A percentile compares a stretch with the other conserved stretches of the same genome.
phyloP scores from a whole-genome alignment of 257 asterid genomes.

The Avicennia marina region DNA sequence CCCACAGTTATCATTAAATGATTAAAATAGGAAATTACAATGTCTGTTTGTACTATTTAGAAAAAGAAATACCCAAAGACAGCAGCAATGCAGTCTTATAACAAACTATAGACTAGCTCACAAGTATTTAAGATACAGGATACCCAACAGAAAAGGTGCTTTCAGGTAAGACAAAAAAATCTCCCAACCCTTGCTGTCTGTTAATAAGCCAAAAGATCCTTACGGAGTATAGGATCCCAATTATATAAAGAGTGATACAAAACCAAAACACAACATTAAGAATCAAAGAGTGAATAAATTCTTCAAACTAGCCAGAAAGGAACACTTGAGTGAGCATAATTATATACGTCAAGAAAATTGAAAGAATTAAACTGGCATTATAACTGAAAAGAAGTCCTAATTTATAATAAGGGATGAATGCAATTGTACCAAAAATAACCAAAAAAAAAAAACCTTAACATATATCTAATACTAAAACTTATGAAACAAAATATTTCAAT shows the following conservation, averaged over 20 bases:
- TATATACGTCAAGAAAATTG: no score
- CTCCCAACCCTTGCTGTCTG: no score
- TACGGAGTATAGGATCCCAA: neutral
- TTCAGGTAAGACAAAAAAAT: no score
- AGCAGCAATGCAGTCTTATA: neutral
- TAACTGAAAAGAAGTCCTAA: no score
- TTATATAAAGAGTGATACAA: neutral
- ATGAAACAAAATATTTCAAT: no score
- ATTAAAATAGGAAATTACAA: neutral
- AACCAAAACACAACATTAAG: neutral
- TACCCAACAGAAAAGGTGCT: neutral
- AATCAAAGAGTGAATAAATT: neutral
- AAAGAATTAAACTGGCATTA: no score
- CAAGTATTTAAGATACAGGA: neutral
- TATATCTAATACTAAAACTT: no score
- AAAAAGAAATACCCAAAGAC: neutral
- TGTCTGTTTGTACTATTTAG: neutral
- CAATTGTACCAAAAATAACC: no score
- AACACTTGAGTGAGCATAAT: no score
- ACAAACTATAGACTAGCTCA: neutral
- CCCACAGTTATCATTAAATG: no score
- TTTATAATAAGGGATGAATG: no score
- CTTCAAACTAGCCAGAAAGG: slow-evolving; percentile 2
- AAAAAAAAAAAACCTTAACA: no score
- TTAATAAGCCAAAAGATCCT: neutral